phyloP scores from a whole-genome alignment of 257 asterid species.

The Mitragyna speciosa region DNA sequence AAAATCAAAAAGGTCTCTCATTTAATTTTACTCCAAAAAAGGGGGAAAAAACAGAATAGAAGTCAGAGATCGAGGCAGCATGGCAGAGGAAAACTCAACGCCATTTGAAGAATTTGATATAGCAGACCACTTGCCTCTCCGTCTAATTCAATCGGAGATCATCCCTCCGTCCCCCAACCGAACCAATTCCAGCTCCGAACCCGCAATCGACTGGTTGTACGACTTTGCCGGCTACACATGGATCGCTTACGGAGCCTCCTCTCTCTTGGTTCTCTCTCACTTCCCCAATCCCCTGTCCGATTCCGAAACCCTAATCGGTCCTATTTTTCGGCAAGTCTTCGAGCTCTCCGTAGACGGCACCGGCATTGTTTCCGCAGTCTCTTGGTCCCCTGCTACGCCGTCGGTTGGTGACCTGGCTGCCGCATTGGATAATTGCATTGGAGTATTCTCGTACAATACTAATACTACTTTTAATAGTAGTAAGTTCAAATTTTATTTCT shows the following conservation, averaged over 20 bases:
- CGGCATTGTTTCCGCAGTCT: conserved; percentile 56
- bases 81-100: conserved; percentile 19
- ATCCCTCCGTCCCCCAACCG: conserved; percentile 77
- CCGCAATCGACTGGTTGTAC: conserved; percentile 65
- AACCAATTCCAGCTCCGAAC: conserved; percentile 40
- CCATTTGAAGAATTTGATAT: conserved; percentile 20
- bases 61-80: background rate
- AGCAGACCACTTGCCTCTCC: conserved; percentile 62
- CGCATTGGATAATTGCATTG: conserved; percentile 55
- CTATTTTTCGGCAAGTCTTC: conserved; percentile 71
- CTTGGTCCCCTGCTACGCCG: conserved; percentile 84
- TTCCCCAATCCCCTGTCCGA: conserved; percentile 71
- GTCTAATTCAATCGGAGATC: conserved; percentile 56
- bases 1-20: no score
- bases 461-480: conserved; percentile 36
- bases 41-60: no score
- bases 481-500: conserved; percentile 37
- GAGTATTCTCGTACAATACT: conserved; percentile 46
- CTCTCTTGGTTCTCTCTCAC: conserved; percentile 81
- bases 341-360: conserved; percentile 56
- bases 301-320: conserved; percentile 62
- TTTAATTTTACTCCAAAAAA: background rate
- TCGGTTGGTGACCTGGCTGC: conserved; percentile 81
- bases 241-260: conserved; percentile 89
- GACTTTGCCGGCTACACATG: conserved; percentile 82